A percentile compares a stretch with the other conserved stretches of the same genome.
These are phyloP conservation scores for Lumnitzera racemosa DNA, from an alignment of 345 rosid genomes.

Conservation along the genomic window DNA sequence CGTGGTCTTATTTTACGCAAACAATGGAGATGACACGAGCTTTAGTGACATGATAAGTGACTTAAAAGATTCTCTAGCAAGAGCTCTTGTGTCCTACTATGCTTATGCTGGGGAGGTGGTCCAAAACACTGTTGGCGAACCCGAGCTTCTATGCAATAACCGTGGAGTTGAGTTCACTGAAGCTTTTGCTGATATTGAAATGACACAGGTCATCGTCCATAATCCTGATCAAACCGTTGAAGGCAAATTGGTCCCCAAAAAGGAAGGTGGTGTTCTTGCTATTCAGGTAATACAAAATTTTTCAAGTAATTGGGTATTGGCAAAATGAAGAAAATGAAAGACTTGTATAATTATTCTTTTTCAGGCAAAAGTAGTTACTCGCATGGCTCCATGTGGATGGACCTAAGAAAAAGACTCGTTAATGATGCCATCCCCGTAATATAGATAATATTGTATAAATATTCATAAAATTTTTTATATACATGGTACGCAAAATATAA, in stretches of 20 bases:
- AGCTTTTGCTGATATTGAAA: slow-evolving; percentile 49
- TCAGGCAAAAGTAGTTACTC: too few relatives aligned
- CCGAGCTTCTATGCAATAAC: slow-evolving; percentile 80
- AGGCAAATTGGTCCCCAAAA: slow-evolving; percentile 56
- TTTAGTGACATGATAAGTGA: slow-evolving; percentile 24
- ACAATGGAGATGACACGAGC: slow-evolving; percentile 7
- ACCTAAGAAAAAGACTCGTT: too few relatives aligned
- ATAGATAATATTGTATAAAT: too few relatives aligned
- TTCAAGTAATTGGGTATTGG: too few relatives aligned
- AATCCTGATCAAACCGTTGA: slow-evolving; percentile 58
- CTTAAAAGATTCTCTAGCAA: slow-evolving; percentile 54
- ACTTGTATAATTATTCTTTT: too few relatives aligned
- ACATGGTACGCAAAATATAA: too few relatives aligned
- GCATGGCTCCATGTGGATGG: too few relatives aligned
- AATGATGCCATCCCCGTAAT: too few relatives aligned
- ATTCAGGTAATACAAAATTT: slow-evolving; percentile 45
- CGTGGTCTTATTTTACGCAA: slow-evolving; percentile 55
- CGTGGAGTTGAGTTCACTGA: slow-evolving; percentile 70
- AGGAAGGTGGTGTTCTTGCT: slow-evolving; percentile 50
- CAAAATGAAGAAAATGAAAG: too few relatives aligned
- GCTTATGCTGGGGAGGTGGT: slow-evolving; percentile 71
- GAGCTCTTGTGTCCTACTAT: slow-evolving; percentile 61
- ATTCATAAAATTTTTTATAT: too few relatives aligned
- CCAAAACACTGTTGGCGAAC: slow-evolving; percentile 48
- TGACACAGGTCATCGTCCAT: slow-evolving; percentile 48